Conservation (phyloP, 139 green algal species). For the Picochlorum sp. region DNA sequence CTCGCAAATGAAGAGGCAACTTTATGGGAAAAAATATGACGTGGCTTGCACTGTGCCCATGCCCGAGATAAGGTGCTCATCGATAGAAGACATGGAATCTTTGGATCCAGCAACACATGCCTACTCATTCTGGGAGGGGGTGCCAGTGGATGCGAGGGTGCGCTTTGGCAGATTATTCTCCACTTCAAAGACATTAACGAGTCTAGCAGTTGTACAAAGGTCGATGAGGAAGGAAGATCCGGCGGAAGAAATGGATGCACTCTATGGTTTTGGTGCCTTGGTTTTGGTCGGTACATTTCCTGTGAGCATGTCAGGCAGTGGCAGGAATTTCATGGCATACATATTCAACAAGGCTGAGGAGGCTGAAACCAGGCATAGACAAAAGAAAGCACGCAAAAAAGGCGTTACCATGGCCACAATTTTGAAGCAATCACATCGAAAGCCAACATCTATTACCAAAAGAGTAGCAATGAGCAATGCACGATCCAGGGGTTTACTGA, state of each 20-base stretch:
- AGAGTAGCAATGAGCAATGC: no score
- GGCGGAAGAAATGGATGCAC: constrained; percentile 40
- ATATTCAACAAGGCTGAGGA: constrained; percentile 45
- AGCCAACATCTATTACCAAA: no score
- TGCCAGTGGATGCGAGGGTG: constrained; percentile 49
- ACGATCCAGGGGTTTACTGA: no score
- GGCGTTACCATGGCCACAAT: no score
- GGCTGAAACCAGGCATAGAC: background rate
- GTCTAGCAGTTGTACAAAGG: constrained; percentile 75
- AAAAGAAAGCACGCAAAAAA: background rate
- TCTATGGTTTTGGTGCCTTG: constrained; percentile 64
- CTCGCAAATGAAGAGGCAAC: constrained; percentile 23
- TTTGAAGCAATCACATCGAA: no score
- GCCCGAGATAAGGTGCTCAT: background rate
- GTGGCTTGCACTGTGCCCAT: background rate
- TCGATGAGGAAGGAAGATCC: constrained; percentile 42
- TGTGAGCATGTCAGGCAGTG: constrained; percentile 74
- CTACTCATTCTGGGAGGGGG: constrained; percentile 92
- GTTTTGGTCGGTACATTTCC: constrained; percentile 54
- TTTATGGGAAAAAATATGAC: constrained; percentile 14
- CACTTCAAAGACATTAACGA: constrained; percentile 33
- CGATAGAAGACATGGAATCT: constrained; percentile 24
- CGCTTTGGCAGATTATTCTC: constrained; percentile 75
- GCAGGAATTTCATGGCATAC: constrained; percentile 69
- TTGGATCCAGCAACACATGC: constrained; percentile 71